Base-by-base conservation (phyloP, 768 basidiomycete species). In the Sarcodon aspratus region DNA sequence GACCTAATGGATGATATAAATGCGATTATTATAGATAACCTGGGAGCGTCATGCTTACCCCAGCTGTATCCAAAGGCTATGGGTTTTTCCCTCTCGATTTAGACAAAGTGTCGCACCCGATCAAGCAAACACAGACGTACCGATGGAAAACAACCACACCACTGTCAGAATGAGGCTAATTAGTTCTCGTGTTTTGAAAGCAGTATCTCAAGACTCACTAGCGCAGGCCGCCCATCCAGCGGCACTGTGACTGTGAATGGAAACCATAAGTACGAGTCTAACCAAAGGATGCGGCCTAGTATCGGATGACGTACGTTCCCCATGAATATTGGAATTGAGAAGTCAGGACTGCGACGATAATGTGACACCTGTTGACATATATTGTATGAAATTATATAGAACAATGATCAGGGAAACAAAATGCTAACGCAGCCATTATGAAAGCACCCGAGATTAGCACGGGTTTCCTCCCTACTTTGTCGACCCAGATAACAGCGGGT, bases 401-500 rank as follows among this genome's bases (percentile, higher is more conserved):
- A 50, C 42, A 52, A 54, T 7, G 47, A 36, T 21, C 17, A 43
- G 15, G 44, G 34, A 33, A 38, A 21, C 27, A 10, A 17, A n/a
- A 6, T 12, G 62, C 68, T 54, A 58, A 82, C 72, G 60, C 67
- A 37, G 76, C 83, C 83, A 85, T 86, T 37, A 81, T 55, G 63
- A 86, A 79, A 4, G 82, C 83, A 7, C 83, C 83, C n/a, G 79
- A 82, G 18, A 84, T 64, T 50, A 85, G 60, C 38, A 85, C 79
- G 7, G 85, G 85, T 62, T 80, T 84, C 34, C 86, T 77, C 17
- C 85, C 87, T 21, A 80, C 57, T 53, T 83, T 76, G 63, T 89
- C 86, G 33, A 90, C 75, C 70, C 79, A 88, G n/a, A 89, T 69
- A 15, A 88, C 85, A 2, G 86, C 84, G 3, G 86, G 86, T 51